Percentiles rank a stretch among this genome's conserved stretches.
These are phyloP conservation scores for Cocos nucifera DNA, from an alignment of 176 grass and related monocot species.

Conservation along the genomic window DNA sequence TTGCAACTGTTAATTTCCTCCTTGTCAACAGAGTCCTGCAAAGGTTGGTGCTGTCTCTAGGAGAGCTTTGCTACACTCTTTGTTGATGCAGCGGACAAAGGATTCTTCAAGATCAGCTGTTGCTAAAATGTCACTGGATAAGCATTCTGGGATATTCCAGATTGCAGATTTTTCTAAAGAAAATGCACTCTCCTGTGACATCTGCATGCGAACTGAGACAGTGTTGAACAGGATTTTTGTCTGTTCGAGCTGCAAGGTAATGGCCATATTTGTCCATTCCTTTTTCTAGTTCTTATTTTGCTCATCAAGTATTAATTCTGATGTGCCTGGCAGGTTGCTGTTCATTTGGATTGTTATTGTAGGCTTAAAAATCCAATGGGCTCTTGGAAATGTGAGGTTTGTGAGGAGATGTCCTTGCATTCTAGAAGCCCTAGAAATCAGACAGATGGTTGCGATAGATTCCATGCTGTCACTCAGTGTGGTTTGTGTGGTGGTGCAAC, in stretches of 20 bases:
- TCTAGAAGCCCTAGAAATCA: slow-evolving; percentile 25
- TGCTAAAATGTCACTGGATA: slow-evolving; percentile 53
- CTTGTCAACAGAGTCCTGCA: slow-evolving; percentile 28
- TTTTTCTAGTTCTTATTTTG: too few species aligned
- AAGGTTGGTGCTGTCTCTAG: slow-evolving; percentile 34
- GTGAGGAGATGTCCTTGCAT: slow-evolving; percentile 43
- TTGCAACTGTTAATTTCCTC: slow-evolving; percentile 8
- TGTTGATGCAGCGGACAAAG: slow-evolving; percentile 32
- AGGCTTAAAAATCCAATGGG: slow-evolving; percentile 55
- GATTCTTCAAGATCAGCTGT: slow-evolving; percentile 46
- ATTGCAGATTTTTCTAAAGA: slow-evolving; percentile 75
- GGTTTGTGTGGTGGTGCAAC: slow-evolving; percentile 57
- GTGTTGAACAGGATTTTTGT: slow-evolving; percentile 84
- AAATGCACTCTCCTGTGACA: slow-evolving; percentile 70
- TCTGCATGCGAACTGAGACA: slow-evolving; percentile 78
- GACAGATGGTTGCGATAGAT: slow-evolving; percentile 29
- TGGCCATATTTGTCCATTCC: too few species aligned
- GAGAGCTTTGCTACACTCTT: slow-evolving; percentile 29
- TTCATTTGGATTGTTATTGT: slow-evolving; percentile 90
- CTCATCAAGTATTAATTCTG: slow-evolving; percentile 19
- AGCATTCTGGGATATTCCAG: slow-evolving; percentile 46
- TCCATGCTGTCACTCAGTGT: slow-evolving; percentile 34
- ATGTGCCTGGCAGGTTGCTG: slow-evolving; percentile 55
- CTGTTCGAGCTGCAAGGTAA: slow-evolving; percentile 84
- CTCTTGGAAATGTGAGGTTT: slow-evolving; percentile 89